Conservation (phyloP, 805 yeast genomes). For the Suhomyces sp. region DNA sequence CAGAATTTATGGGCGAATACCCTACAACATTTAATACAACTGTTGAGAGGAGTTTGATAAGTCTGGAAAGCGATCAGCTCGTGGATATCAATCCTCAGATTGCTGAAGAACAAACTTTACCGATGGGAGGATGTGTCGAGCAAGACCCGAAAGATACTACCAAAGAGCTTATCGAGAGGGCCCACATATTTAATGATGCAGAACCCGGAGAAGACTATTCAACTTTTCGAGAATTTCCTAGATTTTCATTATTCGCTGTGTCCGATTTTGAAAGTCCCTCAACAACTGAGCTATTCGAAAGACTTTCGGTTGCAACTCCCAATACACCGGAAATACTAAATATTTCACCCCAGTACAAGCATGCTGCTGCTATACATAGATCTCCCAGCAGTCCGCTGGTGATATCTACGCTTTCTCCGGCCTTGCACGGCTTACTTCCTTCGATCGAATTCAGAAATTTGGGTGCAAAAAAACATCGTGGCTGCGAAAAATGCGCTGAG, state of each 20-base stretch:
- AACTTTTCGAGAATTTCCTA: too few species aligned
- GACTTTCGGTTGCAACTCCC: background rate
- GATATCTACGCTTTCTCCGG: background rate
- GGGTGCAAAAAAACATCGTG: background rate
- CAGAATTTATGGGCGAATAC: too few species aligned
- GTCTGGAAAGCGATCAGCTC: too few species aligned
- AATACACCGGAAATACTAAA: background rate
- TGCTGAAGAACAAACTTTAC: background rate
- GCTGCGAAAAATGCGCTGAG: background rate
- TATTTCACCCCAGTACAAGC: background rate
- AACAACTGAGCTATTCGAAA: background rate
- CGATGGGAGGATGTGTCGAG: too few species aligned
- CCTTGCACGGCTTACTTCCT: background rate
- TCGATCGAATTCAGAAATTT: background rate
- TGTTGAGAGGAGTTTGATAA: too few species aligned
- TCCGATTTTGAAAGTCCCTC: background rate
- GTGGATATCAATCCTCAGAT: too few species aligned
- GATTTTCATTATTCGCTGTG: background rate
- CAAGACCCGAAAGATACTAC: too few species aligned
- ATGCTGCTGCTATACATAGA: background rate
- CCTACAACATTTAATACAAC: too few species aligned
- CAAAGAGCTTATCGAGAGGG: too few species aligned
- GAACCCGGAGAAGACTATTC: too few species aligned
- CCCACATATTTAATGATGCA: too few species aligned
- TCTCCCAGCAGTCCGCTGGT: background rate